A percentile compares a stretch with the other conserved stretches of the same genome.
phyloP scores from a whole-genome alignment of 2,329 filamentous ascomycete genomes.

The Epichloe coenophiala region DNA sequence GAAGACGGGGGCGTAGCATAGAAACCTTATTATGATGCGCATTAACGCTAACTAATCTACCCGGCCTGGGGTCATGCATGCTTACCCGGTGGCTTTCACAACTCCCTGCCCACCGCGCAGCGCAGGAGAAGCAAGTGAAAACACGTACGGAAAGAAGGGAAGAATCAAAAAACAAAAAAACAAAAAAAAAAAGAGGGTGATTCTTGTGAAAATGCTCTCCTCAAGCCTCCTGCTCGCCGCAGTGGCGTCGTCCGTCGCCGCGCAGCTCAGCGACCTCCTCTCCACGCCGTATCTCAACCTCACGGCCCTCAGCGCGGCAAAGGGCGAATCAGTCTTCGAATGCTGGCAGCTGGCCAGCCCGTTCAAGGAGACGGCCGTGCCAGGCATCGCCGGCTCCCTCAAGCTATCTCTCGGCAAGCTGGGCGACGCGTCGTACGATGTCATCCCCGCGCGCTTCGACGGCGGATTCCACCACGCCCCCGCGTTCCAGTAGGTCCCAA shows the following conservation, averaged over 20 bases:
- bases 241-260: neutral
- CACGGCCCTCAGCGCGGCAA: conserved; percentile 23
- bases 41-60: too few relatives aligned
- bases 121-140: too few relatives aligned
- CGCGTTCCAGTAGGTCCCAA: conserved; percentile 24
- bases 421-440: conserved; percentile 20
- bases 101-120: too few relatives aligned
- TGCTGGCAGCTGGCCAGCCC: conserved; percentile 27
- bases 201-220: neutral
- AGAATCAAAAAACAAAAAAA: too few relatives aligned
- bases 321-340: conserved; percentile 27
- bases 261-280: neutral
- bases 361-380: conserved; percentile 12
- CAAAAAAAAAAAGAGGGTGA: neutral
- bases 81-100: too few relatives aligned
- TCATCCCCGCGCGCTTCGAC: conserved; percentile 23
- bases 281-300: conserved; percentile 21
- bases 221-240: neutral
- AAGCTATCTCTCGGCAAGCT: conserved; percentile 18
- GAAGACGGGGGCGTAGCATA: too few relatives aligned
- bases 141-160: too few relatives aligned
- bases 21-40: too few relatives aligned
- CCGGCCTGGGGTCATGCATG: too few relatives aligned
- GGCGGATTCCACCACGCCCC: conserved; percentile 29
- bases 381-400: conserved; percentile 19